Evolutionary conservation across 2,329 filamentous ascomycete species (phyloP), one percentile per base, ranked within the genome.

Genomic region (Chaetomium sp.): DNA sequence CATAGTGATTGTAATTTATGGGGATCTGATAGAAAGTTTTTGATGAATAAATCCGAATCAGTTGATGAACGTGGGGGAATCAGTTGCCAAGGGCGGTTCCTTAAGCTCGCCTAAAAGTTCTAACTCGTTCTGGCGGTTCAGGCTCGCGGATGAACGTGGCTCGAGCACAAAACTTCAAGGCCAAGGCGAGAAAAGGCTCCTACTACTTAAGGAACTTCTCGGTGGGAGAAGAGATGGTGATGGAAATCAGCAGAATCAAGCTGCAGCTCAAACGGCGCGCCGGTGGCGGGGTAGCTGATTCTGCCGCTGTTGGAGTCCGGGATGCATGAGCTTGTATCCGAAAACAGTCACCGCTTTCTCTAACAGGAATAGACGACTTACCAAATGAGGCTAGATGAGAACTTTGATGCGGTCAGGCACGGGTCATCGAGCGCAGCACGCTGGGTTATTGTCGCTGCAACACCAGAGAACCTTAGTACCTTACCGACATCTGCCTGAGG

Each of bases 1-100:
- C 84, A 88, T 88, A 42, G 31, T 73, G 51, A 16, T 29, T 27
- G n/a, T 1, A 13, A 12, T 23, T 53, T 23, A 27, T 9, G 19
- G 29, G 13, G n/a, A 31, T 27, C 3, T 8, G 50, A 31, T 27
- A 1, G n/a, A 51, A n/a, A 23, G n/a, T 2, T 47, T 47, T 42
- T 19, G 16, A 42, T 42, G 16, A 42, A 16, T 38, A n/a, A 42
- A 42, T 42, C 38, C 19, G 45, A 8, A 21, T 4, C 7, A 47
- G 45, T 47, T 21, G 45, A 47, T 23, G n/a, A 4, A 29, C 27
- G 3, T 29, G n/a, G 45, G 45, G 38, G 33, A 4, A 12, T 13
- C 33, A 42, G 38, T 42, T 42, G 38, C n/a, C 38, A n/a, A 42
- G 38, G 19, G 33, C 31, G 33, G 6, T 35, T 12, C 33, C 33